Base-by-base conservation (phyloP, 306 rosid species). In the Crataegus laevigata region DNA sequence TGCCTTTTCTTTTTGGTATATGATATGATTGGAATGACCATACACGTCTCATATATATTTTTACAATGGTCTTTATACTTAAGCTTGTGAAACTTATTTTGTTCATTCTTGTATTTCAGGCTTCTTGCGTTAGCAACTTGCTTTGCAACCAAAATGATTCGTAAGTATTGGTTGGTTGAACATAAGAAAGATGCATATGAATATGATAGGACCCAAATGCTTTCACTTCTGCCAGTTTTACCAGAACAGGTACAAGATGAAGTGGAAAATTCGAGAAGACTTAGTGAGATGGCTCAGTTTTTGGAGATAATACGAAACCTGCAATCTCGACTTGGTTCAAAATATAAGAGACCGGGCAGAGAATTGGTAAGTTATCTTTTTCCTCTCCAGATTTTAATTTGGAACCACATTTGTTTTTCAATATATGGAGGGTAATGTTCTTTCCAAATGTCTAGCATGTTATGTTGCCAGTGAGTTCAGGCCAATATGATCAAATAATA, bases 251-350 rank as follows among this genome's bases (percentile, higher is more conserved):
- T 71, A 52, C 90, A 76, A 70, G 81, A 75, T 34, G 89, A 86
- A 77, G 82, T 83, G 79, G 89, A 69, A 74, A 76, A 77, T 83
- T 66, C 89, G 77, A 91, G 60, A 84, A 88, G 88, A 79, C 94
- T 94, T 47, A 68, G 71, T 81, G 96, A 94, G 87, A 90, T 94
- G 94, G 89, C 98, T 80, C 91, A 80, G 77, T 91, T 91, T 83
- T 86, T 94, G 94, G 98, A 90, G 89, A 90, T 87, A 75, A 88
- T 90, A 68, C 89, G 98, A 75, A 91, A 88, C 81, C 89, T 94
- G 79, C 97, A 88, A 78, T 75, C 82, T 78, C 88, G 85, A 77
- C 94, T 90, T 76, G 85, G 78, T 82, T 82, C 92, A 69, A 89
- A 80, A 80, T 87, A 89, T 72, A 92, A 84, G 85, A 91, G 86